Evolutionary conservation across 2,329 filamentous ascomycete genomes (phyloP).

Genomic region (Fusarium irregulare): DNA sequence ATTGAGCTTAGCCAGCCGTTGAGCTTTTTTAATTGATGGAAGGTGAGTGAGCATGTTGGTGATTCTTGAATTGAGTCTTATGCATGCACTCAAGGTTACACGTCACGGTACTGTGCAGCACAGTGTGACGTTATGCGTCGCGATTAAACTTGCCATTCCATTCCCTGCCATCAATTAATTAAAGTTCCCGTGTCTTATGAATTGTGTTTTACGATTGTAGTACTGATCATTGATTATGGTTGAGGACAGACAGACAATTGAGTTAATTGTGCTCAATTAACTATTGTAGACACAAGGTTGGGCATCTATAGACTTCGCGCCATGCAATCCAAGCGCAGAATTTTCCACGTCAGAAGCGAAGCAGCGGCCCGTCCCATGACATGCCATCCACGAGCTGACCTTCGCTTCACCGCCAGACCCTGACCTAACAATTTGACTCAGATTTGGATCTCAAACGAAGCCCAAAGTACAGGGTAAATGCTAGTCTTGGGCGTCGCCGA

Average conservation of each 20-base stretch:
- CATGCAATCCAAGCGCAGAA: slow-evolving; percentile 3
- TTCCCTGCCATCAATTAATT: neutral
- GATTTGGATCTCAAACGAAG: neutral
- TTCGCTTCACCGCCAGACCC: slow-evolving; percentile 19
- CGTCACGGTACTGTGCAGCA: slow-evolving; percentile 1
- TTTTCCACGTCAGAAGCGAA: slow-evolving; percentile 14
- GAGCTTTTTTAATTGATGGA: neutral
- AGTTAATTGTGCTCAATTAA: too few species aligned
- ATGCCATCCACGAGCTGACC: neutral
- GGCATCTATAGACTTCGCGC: neutral
- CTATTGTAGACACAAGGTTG: neutral
- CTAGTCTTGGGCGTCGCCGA: neutral
- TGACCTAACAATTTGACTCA: neutral
- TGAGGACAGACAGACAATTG: too few species aligned
- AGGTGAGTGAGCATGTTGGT: neutral
- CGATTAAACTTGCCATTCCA: neutral
- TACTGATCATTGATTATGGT: neutral
- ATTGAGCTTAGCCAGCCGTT: slow-evolving; percentile 15
- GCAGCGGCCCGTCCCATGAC: slow-evolving; percentile 23
- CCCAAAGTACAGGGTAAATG: slow-evolving; percentile 30
- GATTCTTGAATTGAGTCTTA: neutral
- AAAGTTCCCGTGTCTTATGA: neutral
- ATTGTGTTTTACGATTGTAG: neutral
- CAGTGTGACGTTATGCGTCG: slow-evolving; percentile 10
- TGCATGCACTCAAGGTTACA: slow-evolving; percentile 13